Evolutionary conservation across 768 basidiomycete genomes (phyloP).

Genomic region (Rhodotorula graminis): DNA sequence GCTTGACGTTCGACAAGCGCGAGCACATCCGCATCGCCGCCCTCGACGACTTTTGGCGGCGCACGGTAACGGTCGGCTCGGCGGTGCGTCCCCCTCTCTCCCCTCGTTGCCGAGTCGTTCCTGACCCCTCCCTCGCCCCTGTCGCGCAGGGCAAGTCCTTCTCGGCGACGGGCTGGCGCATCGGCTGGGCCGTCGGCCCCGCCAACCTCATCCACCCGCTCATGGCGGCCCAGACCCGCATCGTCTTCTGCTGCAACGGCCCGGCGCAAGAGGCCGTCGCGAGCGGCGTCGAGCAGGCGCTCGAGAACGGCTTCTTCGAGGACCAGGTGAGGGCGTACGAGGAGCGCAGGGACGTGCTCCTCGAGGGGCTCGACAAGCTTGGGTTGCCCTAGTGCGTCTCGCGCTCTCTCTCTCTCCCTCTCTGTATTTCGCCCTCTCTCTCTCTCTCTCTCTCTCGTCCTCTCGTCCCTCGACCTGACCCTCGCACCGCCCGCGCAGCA

Average conservation of each 20-base stretch:
- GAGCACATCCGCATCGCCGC: constrained; percentile 87
- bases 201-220: constrained; percentile 48
- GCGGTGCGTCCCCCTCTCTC: too few species aligned
- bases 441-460: not conserved
- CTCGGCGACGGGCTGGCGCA: constrained; percentile 80
- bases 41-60: constrained; percentile 97
- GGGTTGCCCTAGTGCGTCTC: constrained; percentile 35
- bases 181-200: constrained; percentile 93
- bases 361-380: constrained; percentile 70
- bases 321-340: constrained; percentile 70
- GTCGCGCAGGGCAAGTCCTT: too few species aligned
- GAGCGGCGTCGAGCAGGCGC: constrained; percentile 73
- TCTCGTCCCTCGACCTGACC: too few species aligned
- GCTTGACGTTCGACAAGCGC: constrained; percentile 73
- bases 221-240: constrained; percentile 79
- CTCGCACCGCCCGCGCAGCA: constrained; percentile 68
- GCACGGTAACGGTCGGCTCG: constrained; percentile 81
- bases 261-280: constrained; percentile 54
- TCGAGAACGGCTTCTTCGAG: constrained; percentile 70
- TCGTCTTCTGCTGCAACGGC: constrained; percentile 70
- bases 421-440: too few species aligned
- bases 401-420: too few species aligned
- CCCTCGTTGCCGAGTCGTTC: too few species aligned
- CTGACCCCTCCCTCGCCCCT: too few species aligned
- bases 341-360: constrained; percentile 70